Percentiles rank a stretch among this genome's conserved stretches.
phyloP scores from a whole-genome alignment of 257 asterid species.

The Phtheirospermum japonicum region DNA sequence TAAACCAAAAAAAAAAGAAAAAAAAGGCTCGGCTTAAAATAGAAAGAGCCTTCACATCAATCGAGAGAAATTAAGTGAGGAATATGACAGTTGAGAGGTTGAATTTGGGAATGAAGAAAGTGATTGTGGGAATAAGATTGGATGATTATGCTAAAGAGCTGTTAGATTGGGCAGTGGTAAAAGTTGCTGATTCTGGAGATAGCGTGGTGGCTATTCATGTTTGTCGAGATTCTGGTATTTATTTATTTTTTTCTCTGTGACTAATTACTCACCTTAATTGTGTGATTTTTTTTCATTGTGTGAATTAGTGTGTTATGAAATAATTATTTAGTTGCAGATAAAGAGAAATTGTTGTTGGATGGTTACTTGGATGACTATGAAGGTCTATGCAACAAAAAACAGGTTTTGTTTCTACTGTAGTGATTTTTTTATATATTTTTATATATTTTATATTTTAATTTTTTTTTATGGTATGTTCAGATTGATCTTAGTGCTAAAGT shows the following conservation, averaged over 20 bases:
- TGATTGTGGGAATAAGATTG: slow-evolving; percentile 75
- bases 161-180: slow-evolving; percentile 85
- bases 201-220: slow-evolving; percentile 76
- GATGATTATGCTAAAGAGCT: slow-evolving; percentile 66
- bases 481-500: slow-evolving; percentile 57
- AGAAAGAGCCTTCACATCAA: not conserved
- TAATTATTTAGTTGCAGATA: slow-evolving; percentile 46
- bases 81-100: slow-evolving; percentile 54
- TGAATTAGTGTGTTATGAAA: not conserved
- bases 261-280: not conserved
- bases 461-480: slow-evolving; percentile 34
- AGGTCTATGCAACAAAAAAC: slow-evolving; percentile 61
- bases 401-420: slow-evolving; percentile 42
- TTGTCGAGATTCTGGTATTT: slow-evolving; percentile 75
- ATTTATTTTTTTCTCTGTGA: too few species aligned
- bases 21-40: slow-evolving; percentile 24
- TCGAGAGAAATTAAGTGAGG: too few species aligned
- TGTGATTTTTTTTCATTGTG: not conserved
- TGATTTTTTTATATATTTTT: not conserved
- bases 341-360: slow-evolving; percentile 51
- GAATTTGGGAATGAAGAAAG: slow-evolving; percentile 48
- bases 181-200: slow-evolving; percentile 83
- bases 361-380: slow-evolving; percentile 70
- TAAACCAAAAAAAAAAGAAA: too few species aligned
- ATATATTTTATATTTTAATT: not conserved